Conservation (phyloP, 176 grass and related monocot species). For the Themeda triandra region DNA sequence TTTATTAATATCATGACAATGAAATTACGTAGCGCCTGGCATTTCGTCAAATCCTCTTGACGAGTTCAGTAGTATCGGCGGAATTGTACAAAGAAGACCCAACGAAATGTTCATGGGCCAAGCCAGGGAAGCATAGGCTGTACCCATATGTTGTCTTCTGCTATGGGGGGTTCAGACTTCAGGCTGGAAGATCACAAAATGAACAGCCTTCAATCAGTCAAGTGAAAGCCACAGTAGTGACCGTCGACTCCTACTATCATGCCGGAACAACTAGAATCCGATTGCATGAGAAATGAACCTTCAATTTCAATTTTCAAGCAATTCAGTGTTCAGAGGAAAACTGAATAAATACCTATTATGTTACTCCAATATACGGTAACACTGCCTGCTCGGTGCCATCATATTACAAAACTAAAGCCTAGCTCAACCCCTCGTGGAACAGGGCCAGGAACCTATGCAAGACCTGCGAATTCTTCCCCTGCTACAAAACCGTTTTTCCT, state of each 20-base stretch:
- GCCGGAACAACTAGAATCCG: background rate
- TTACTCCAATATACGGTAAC: background rate
- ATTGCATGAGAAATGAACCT: background rate
- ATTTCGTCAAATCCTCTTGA: background rate
- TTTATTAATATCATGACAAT: background rate
- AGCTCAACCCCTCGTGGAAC: constrained; percentile 10
- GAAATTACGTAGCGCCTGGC: background rate
- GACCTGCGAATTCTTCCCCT: background rate
- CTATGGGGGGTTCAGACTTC: background rate
- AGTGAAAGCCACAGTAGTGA: background rate
- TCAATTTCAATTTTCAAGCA: background rate
- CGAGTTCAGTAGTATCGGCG: too few species aligned
- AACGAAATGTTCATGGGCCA: background rate
- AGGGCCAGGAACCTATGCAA: constrained; percentile 19
- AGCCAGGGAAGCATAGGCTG: background rate
- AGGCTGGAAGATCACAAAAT: background rate
- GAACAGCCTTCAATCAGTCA: background rate
- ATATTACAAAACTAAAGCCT: constrained; percentile 37
- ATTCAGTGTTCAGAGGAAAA: background rate
- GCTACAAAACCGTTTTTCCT: background rate
- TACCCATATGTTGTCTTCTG: background rate
- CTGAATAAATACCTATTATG: constrained; percentile 28
- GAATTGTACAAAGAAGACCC: background rate
- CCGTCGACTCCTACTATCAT: background rate
- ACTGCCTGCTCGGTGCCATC: background rate